Evolutionary conservation across 495 filamentous ascomycete genomes (phyloP), one percentile per base, ranked within the genome.

Genomic region (Glonium stellatum): DNA sequence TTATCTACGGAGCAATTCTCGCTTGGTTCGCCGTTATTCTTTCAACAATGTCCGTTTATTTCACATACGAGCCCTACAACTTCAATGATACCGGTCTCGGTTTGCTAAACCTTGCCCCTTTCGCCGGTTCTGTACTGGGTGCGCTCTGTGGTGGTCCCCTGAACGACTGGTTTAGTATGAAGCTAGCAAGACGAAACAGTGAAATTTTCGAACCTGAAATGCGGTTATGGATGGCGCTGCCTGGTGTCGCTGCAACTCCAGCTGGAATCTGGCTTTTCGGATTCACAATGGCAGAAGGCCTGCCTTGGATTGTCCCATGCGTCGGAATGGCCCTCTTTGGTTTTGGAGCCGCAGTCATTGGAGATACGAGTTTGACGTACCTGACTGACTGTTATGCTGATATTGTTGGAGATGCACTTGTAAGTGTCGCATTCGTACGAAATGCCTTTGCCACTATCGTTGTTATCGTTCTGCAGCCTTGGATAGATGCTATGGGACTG

Each of bases 221-320:
- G 64, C 71, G 74, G 42, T 69, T 77, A 11, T 72, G 66, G 67
- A 56, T 71, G 21, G 63, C 66, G 22, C 50, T 73, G 19, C 68
- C 71, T 18, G 48, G 64, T 31, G 70, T 69, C 0, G 48, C 70
- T 0, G 27, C 71, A 1, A 60, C 65, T 2, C 67, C 69, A 1
- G 62, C 56, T 3, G 71, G 70, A 13, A 61, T 72, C 4, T 63
- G 76, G 15, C 64, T 75, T 51, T 77, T 71, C 60, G 75, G 75
- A 0, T 31, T 76, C 23, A 70, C 68, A 0, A 53, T 74, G 39
- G 66, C 62, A 27, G 61, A 73, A 48, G 69, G 70, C 2, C 47
- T 55, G 1, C 66, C 68, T 52, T 87, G 84, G 84, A 80, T 85
- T 31, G 77, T 80, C 18, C 79, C 82, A 0, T 76, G 83, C 34